Conservation (phyloP, 495 filamentous ascomycete genomes). For the Penicillium manginii region DNA sequence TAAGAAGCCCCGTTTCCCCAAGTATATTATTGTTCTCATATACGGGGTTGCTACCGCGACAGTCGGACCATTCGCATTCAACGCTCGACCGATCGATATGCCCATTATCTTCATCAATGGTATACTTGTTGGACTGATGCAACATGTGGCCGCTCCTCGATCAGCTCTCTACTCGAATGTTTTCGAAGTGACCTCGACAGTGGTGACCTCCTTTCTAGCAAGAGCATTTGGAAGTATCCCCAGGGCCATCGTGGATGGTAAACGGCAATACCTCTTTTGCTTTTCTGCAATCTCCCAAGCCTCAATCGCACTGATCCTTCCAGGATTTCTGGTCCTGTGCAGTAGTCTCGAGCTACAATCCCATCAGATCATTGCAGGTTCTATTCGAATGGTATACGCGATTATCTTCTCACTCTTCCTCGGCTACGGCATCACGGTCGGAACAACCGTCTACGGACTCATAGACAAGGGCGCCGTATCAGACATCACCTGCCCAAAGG, state of each 20-base stretch:
- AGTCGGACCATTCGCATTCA: constrained; percentile 85
- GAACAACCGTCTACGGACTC: constrained; percentile 83
- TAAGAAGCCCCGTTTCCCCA: constrained; percentile 65
- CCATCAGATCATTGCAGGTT: constrained; percentile 82
- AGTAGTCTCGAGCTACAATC: constrained; percentile 84
- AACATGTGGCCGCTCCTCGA: constrained; percentile 73
- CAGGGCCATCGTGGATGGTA: constrained; percentile 28
- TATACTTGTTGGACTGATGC: constrained; percentile 75
- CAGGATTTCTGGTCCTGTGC: constrained; percentile 82
- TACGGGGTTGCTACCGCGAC: constrained; percentile 79
- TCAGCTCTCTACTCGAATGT: constrained; percentile 79
- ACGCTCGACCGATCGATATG: constrained; percentile 80
- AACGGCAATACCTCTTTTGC: constrained; percentile 69
- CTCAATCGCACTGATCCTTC: constrained; percentile 88
- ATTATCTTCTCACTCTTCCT: constrained; percentile 92
- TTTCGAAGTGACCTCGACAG: constrained; percentile 82
- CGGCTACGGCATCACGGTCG: constrained; percentile 91
- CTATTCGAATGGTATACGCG: constrained; percentile 90
- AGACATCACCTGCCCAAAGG: constrained; percentile 62
- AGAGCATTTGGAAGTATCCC: constrained; percentile 82
- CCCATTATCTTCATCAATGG: constrained; percentile 85
- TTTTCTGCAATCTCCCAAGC: constrained; percentile 90
- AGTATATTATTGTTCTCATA: constrained; percentile 69
- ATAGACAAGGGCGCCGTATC: constrained; percentile 74
- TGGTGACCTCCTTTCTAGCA: constrained; percentile 82